Evolutionary conservation across 2,329 filamentous ascomycete genomes (phyloP).

Genomic region (Fusarium marasasianum): DNA sequence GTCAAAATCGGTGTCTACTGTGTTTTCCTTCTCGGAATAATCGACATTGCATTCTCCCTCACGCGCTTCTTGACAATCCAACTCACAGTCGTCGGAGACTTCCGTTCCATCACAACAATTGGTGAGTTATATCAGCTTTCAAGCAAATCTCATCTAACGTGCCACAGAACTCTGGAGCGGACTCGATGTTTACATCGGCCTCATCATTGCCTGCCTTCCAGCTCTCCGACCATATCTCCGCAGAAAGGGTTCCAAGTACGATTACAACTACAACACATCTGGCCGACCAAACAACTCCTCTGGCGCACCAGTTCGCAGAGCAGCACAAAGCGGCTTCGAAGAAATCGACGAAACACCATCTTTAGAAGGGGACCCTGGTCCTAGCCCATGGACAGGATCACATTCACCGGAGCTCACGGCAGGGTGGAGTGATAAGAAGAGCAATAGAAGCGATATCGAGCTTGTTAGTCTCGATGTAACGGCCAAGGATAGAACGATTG

Average conservation of each 20-base stretch:
- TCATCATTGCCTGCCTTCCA: constrained; percentile 36
- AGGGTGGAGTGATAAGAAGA: constrained; percentile 27
- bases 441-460: constrained; percentile 19
- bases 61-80: constrained; percentile 31
- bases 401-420: constrained; percentile 5
- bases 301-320: not conserved
- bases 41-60: constrained; percentile 34
- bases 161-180: constrained; percentile 28
- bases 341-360: constrained; percentile 29
- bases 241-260: not conserved
- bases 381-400: not conserved
- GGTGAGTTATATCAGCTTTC: not conserved
- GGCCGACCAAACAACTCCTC: constrained; percentile 9
- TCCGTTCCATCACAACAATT: constrained; percentile 28
- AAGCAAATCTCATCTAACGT: not conserved
- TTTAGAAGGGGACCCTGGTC: not conserved
- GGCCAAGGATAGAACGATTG: not conserved
- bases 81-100: not conserved
- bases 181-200: constrained; percentile 27
- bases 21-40: constrained; percentile 29
- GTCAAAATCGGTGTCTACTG: constrained; percentile 26
- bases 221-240: constrained; percentile 34
- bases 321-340: constrained; percentile 17
- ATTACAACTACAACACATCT: constrained; percentile 16
- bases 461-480: constrained; percentile 6